These are phyloP conservation scores for Fusarium sp. DNA, from an alignment of 2,329 filamentous ascomycete genomes.

Conservation along the genomic window DNA sequence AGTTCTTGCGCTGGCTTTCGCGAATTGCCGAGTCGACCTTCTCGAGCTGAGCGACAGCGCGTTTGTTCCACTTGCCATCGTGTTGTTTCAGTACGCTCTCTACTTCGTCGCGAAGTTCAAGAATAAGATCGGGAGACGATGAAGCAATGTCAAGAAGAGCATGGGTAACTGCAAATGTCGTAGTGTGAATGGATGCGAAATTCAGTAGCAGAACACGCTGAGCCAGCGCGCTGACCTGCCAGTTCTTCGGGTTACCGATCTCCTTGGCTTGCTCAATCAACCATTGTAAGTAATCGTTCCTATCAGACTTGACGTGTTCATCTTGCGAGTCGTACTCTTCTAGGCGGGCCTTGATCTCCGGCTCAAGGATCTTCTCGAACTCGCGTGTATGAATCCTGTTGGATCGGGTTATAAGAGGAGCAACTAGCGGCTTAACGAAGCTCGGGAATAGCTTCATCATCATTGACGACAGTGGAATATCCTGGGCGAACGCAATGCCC, in stretches of 20 bases:
- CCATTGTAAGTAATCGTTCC: conserved; percentile 4
- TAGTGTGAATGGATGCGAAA: conserved; percentile 12
- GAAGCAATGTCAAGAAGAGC: conserved; percentile 5
- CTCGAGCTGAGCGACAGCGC: background rate
- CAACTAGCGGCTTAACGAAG: background rate
- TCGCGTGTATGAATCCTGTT: conserved; percentile 9
- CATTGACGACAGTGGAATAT: background rate
- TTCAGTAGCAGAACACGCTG: conserved; percentile 5
- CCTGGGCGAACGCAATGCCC: conserved; percentile 2
- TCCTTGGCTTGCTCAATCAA: conserved; percentile 3
- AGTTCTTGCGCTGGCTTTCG: conserved; percentile 17
- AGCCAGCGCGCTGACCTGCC: background rate
- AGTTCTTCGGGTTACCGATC: conserved; percentile 6
- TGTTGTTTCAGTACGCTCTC: background rate
- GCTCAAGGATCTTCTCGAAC: background rate
- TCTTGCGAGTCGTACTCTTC: background rate
- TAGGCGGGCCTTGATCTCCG: background rate
- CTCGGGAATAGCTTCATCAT: background rate
- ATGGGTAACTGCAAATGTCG: conserved; percentile 4
- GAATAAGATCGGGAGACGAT: background rate
- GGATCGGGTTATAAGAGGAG: background rate
- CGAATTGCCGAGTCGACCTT: conserved; percentile 16
- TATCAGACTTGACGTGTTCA: background rate
- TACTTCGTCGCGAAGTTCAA: background rate
- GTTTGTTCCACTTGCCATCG: background rate